Conservation (phyloP, 2,329 filamentous ascomycete species). For the Stagonosporopsis cucurbitacearum region DNA sequence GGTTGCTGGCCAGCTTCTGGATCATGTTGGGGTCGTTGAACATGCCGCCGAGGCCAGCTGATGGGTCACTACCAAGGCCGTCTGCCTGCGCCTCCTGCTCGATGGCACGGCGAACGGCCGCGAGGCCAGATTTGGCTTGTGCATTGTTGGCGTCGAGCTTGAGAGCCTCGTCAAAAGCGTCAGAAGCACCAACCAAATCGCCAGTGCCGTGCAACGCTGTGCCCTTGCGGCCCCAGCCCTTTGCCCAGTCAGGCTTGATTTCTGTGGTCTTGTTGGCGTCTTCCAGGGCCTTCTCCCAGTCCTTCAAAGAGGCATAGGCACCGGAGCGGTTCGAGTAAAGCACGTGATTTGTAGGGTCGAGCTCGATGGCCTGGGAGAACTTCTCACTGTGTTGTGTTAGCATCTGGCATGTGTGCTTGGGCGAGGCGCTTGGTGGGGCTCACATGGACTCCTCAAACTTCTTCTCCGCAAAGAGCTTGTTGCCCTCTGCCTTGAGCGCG, state of each 20-base stretch:
- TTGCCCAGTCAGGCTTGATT: constrained; percentile 97
- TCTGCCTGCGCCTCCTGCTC: constrained; percentile 74
- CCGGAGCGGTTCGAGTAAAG: constrained; percentile 97
- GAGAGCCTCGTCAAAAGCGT: constrained; percentile 93
- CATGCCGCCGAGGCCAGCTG: constrained; percentile 82
- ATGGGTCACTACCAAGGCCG: constrained; percentile 68
- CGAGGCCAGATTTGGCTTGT: constrained; percentile 87
- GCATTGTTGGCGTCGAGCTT: constrained; percentile 92
- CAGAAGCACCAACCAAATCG: constrained; percentile 81
- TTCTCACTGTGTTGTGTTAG: constrained; percentile 70
- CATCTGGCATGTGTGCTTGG: constrained; percentile 6
- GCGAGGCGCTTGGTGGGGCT: constrained; percentile 48
- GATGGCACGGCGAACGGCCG: constrained; percentile 86
- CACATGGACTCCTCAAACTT: constrained; percentile 96
- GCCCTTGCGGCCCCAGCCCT: constrained; percentile 94
- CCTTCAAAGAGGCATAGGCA: constrained; percentile 83
- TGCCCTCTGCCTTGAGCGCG: constrained; percentile 95
- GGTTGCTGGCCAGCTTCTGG: constrained; percentile 89
- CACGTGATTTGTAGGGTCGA: constrained; percentile 91
- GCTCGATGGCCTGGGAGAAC: constrained; percentile 89
- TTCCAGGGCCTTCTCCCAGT: constrained; percentile 82
- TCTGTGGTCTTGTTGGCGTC: constrained; percentile 94
- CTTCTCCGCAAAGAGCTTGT: constrained; percentile 98
- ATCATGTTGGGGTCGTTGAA: constrained; percentile 92
- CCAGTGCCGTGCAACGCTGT: constrained; percentile 87